Conservation (phyloP, 2,329 filamentous ascomycete genomes). For the Biscogniauxia mediterranea region DNA sequence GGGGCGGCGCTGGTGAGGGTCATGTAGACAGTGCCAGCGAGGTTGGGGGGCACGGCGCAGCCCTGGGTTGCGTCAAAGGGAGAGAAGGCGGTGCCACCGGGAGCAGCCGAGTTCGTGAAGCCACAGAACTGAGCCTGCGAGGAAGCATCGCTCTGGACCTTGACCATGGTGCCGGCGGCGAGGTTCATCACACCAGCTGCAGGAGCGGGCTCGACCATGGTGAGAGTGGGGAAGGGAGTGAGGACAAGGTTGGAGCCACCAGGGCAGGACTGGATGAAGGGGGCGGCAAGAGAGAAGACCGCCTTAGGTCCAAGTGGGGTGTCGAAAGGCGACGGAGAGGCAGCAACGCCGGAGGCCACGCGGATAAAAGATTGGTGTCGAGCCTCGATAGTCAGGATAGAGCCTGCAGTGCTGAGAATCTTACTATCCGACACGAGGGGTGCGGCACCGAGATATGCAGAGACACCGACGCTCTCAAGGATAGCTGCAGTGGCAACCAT, state of each 20-base stretch:
- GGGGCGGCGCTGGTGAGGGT: constrained; percentile 58
- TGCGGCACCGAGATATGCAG: constrained; percentile 71
- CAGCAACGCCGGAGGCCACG: constrained; percentile 52
- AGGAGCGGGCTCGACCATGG: constrained; percentile 46
- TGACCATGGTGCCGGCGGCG: constrained; percentile 41
- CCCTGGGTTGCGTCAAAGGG: constrained; percentile 51
- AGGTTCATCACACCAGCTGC: constrained; percentile 39
- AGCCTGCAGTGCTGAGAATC: constrained; percentile 64
- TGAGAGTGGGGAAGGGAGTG: constrained; percentile 59
- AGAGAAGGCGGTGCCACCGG: constrained; percentile 60
- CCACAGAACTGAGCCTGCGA: constrained; percentile 59
- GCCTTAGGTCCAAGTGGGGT: constrained; percentile 65
- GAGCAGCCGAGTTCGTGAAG: constrained; percentile 60
- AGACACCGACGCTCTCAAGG: constrained; percentile 71
- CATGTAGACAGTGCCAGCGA: constrained; percentile 66
- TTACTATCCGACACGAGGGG: constrained; percentile 58
- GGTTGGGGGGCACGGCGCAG: constrained; percentile 60
- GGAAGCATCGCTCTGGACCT: constrained; percentile 51
- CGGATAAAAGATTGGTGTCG: constrained; percentile 74
- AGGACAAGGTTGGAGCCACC: constrained; percentile 62
- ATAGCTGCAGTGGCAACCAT: constrained; percentile 70
- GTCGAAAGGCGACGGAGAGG: constrained; percentile 69
- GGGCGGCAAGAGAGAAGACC: constrained; percentile 71
- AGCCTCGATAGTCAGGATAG: constrained; percentile 71
- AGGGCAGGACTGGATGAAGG: constrained; percentile 71